Conservation (phyloP, 177 flowering plant species). For the Vitis hybrid region DNA sequence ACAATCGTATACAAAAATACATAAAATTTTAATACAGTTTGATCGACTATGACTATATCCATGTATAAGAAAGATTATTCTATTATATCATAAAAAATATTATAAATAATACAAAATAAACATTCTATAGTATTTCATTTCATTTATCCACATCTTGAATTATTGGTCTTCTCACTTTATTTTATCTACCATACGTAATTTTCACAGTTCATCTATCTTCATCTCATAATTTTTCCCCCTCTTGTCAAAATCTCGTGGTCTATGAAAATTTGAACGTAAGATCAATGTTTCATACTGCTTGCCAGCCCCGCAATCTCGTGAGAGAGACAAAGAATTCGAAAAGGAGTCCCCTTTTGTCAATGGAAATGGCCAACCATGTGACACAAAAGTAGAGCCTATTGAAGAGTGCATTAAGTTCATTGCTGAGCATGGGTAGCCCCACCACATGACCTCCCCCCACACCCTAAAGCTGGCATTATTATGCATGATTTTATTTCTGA, state of each 20-base stretch:
- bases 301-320: slow-evolving; percentile 16
- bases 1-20: too few relatives aligned
- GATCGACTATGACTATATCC: too few relatives aligned
- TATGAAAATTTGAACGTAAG: background rate
- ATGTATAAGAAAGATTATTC: background rate
- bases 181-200: too few relatives aligned
- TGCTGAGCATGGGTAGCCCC: slow-evolving; percentile 9
- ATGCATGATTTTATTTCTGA: slow-evolving; percentile 12
- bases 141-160: too few relatives aligned
- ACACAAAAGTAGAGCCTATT: slow-evolving; percentile 12
- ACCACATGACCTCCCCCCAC: background rate
- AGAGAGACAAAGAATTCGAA: slow-evolving; percentile 7
- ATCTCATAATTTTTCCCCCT: background rate
- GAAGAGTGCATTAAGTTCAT: background rate
- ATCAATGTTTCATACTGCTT: slow-evolving; percentile 3
- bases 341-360: slow-evolving; percentile 5
- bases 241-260: background rate
- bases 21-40: too few relatives aligned
- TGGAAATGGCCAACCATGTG: slow-evolving; percentile 8
- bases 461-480: slow-evolving; percentile 15
- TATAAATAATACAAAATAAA: too few relatives aligned
- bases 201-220: background rate
- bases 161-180: too few relatives aligned
- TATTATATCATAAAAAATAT: too few relatives aligned
- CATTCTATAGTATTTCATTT: too few relatives aligned